phyloP scores from a whole-genome alignment of 495 filamentous ascomycete genomes.

The Aspergillus diversus region DNA sequence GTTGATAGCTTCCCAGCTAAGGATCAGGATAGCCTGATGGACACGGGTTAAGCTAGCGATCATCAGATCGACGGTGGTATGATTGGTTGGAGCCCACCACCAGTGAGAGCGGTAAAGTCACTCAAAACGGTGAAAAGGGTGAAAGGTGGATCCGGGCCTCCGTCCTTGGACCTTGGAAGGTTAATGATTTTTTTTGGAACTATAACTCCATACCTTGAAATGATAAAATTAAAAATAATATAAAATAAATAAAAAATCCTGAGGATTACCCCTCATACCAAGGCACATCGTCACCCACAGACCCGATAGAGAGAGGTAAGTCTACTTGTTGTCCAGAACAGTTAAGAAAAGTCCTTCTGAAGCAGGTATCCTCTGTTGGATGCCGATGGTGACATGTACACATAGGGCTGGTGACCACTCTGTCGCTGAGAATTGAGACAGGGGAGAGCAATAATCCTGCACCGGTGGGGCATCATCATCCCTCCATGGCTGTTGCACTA shows the following conservation, averaged over 20 bases:
- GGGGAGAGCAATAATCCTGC: neutral
- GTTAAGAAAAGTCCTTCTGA: no score
- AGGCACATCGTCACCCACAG: neutral
- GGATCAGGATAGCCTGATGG: constrained; percentile 7
- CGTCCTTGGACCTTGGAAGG: constrained; percentile 1
- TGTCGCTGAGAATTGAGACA: neutral
- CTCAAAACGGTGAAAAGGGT: constrained; percentile 18
- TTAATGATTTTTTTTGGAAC: neutral
- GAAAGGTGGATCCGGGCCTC: neutral
- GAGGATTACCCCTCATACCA: no score
- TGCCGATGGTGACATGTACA: neutral
- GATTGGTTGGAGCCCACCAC: constrained; percentile 12
- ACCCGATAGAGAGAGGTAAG: neutral
- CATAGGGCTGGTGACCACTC: constrained; percentile 8
- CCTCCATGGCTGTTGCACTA: neutral
- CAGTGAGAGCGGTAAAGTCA: neutral
- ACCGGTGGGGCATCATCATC: constrained; percentile 1
- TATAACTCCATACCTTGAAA: neutral
- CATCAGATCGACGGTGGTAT: constrained; percentile 24
- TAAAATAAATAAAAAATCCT: neutral
- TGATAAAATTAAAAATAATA: neutral
- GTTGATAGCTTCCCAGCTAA: neutral
- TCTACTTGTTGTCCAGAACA: neutral
- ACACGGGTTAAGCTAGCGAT: constrained; percentile 21
- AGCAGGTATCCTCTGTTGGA: neutral